Conservation (phyloP, 768 basidiomycete species). For the Termitomyces sp. region DNA sequence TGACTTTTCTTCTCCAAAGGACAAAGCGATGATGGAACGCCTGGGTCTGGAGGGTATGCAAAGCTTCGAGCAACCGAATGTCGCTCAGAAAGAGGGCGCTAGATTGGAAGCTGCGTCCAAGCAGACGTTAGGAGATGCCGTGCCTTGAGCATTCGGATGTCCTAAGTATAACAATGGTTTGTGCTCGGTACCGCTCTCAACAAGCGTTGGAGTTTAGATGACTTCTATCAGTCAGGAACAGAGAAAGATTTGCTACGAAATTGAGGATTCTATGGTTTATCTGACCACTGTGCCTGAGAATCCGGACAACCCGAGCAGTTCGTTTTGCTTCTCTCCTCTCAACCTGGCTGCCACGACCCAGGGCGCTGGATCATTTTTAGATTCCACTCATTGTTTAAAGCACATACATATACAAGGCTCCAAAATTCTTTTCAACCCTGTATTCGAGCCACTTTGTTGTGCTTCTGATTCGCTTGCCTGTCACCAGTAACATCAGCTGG, state of each 20-base stretch:
- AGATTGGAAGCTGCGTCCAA: constrained; percentile 19
- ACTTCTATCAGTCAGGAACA: constrained; percentile 3
- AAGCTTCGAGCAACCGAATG: constrained; percentile 76
- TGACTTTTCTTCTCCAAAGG: constrained; percentile 40
- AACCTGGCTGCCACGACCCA: constrained; percentile 1
- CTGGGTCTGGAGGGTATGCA: constrained; percentile 93
- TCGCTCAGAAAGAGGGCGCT: constrained; percentile 54
- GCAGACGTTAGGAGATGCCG: constrained; percentile 3
- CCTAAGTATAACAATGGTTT: constrained; percentile 7
- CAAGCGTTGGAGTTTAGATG: constrained; percentile 1
- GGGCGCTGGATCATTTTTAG: not conserved
- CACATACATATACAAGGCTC: constrained; percentile 8
- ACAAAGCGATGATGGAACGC: constrained; percentile 89
- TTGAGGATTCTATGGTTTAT: not conserved
- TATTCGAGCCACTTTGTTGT: constrained; percentile 2
- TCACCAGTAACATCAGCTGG: constrained; percentile 14
- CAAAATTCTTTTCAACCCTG: constrained; percentile 6
- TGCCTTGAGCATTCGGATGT: constrained; percentile 3
- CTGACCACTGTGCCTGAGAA: constrained; percentile 14
- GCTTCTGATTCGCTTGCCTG: constrained; percentile 21
- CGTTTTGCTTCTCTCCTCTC: constrained; percentile 11
- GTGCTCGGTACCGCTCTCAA: constrained; percentile 17
- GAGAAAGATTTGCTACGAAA: constrained; percentile 7
- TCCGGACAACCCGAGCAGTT: constrained; percentile 7
- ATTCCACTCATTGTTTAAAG: not conserved